Conservation (phyloP, 371 early-diverging fungal genomes). For the Vairimorpha ceranae region DNA sequence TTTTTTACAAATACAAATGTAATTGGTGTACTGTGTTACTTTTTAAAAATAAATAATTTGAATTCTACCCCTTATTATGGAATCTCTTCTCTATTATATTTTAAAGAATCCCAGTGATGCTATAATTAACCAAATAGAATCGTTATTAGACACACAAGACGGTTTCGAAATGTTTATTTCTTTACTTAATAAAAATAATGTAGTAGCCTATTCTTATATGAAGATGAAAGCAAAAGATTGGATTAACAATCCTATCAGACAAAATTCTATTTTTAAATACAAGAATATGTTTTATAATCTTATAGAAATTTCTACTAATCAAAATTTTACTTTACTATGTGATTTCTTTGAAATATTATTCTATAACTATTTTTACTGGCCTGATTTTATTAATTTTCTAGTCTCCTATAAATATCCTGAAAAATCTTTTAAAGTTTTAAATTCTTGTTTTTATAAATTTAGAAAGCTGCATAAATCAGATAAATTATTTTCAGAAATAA, state of each 20-base stretch:
- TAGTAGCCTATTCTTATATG: conserved; percentile 38
- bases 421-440: conserved; percentile 25
- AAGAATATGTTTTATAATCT: conserved; percentile 18
- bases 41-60: no score
- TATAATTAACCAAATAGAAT: conserved; percentile 2
- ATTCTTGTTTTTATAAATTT: conserved; percentile 34
- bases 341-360: conserved; percentile 28
- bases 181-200: conserved; percentile 17
- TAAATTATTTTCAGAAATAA: conserved; percentile 41
- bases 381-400: conserved; percentile 20
- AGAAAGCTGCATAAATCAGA: conserved; percentile 7
- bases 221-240: conserved; percentile 34
- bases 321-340: conserved; percentile 15
- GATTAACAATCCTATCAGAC: conserved; percentile 7
- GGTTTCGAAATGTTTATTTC: conserved; percentile 26
- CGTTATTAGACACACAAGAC: background rate
- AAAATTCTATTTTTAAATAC: background rate
- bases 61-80: conserved; percentile 26
- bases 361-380: background rate
- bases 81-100: conserved; percentile 22
- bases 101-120: conserved; percentile 6
- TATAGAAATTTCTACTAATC: background rate
- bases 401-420: background rate
- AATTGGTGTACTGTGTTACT: no score
- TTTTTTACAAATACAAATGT: no score